Evolutionary conservation across 2,329 filamentous ascomycete genomes (phyloP), one percentile per base, ranked within the genome.

Genomic region (Ophiosphaerella herpotricha): DNA sequence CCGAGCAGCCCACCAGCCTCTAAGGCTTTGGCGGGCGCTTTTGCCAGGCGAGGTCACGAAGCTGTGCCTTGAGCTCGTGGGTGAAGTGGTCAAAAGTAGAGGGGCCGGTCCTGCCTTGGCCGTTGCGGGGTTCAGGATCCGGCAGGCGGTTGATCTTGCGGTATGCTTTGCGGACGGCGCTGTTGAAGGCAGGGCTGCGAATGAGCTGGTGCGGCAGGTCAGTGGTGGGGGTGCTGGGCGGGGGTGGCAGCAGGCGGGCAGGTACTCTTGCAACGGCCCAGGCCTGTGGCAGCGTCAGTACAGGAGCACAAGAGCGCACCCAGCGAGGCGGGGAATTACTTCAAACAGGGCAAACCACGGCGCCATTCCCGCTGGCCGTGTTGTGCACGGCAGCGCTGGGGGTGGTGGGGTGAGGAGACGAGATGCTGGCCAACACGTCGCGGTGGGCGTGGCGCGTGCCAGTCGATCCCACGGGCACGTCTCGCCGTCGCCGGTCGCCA

Each of bases 131-230:
- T 32, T 71, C 68, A 34, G 63, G 55, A 12, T 82, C 78, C 38
- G 78, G 77, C 40, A 80, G 58, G 29, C 72, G 66, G 54, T 78
- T 74, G 49, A 80, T 74, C 48, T 68, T 70, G 52, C 72, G 74
- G 41, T 83, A 81, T 11, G 80, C 74, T 48, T 75, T 76, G 21
- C 79, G 76, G 14, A 85, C 79, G 23, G 63, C 74, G 46, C 77
- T 75, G 60, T 85, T 82, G 72, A 85, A 85, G 32, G 75, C 66
- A 2, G 80, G 80, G 46, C 79, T 83, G 45, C 73, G 70, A 36
- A 85, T 75, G 46, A 85, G 77, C 75, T 82, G 47, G 38, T 21
- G 4, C 18, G 18, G 4, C 18, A 21, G 18, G 18, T 21, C 18
- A 21, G 18, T 5, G 32, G 1, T 4, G 11, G 7, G 13, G 4